A percentile compares a stretch with the other conserved stretches of the same genome.
These are phyloP conservation scores for Trichoderma atroviride DNA, from an alignment of 2,329 filamentous ascomycete genomes.

Conservation along the genomic window DNA sequence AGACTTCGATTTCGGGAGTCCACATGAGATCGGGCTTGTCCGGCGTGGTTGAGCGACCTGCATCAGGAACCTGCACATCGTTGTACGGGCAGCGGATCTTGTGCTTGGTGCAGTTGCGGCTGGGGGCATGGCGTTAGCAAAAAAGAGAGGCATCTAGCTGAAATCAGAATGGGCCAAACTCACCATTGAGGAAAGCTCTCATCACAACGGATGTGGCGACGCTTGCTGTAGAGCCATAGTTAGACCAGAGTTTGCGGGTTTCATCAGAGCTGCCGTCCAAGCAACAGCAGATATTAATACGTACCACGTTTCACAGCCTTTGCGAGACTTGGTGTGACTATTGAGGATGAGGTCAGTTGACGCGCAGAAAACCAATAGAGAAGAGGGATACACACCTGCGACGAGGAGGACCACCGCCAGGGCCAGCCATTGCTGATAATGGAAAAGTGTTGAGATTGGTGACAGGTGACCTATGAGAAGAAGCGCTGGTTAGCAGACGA, in stretches of 20 bases:
- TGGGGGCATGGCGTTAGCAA: conserved; percentile 43
- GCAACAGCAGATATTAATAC: conserved; percentile 30
- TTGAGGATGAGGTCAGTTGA: conserved; percentile 26
- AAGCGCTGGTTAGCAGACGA: not conserved
- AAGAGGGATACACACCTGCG: conserved; percentile 54
- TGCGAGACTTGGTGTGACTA: conserved; percentile 98
- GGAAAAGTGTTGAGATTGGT: conserved; percentile 40
- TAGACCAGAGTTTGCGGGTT: not conserved
- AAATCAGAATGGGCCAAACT: conserved; percentile 35
- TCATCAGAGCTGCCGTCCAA: not conserved
- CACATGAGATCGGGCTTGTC: conserved; percentile 75
- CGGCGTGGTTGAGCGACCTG: conserved; percentile 61
- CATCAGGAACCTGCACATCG: conserved; percentile 70
- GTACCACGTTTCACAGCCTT: conserved; percentile 92
- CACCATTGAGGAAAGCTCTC: conserved; percentile 98
- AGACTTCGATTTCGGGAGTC: conserved; percentile 80
- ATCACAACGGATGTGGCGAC: conserved; percentile 95
- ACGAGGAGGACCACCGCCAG: conserved; percentile 88
- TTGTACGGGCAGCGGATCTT: conserved; percentile 98
- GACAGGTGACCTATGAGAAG: conserved; percentile 34
- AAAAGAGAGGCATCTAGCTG: not conserved
- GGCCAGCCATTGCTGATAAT: conserved; percentile 74
- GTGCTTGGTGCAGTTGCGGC: conserved; percentile 98
- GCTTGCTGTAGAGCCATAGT: conserved; percentile 61
- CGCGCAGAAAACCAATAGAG: not conserved